These are phyloP conservation scores for Digitaria exilis DNA, from an alignment of 202 grass and related monocot genomes.

Conservation along the genomic window DNA sequence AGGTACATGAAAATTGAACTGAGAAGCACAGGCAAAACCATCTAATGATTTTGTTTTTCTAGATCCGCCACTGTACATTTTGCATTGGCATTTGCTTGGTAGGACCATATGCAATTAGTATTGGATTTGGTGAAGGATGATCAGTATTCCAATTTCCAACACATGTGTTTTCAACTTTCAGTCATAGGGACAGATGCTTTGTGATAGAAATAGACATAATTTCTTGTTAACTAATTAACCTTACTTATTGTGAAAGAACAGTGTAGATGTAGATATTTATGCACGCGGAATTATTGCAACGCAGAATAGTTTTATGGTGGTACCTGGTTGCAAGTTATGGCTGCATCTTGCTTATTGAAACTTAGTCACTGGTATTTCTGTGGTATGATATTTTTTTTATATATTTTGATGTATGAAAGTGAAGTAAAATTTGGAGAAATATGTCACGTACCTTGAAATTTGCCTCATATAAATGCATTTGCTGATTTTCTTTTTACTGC, in stretches of 20 bases:
- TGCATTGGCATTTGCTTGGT: neutral
- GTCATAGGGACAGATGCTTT: neutral
- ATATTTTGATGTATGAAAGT: neutral
- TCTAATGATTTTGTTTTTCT: neutral
- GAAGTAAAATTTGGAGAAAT: neutral
- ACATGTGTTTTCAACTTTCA: neutral
- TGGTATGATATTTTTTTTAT: neutral
- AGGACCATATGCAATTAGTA: neutral
- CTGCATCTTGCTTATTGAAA: conserved; percentile 8
- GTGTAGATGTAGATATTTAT: neutral
- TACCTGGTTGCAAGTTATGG: neutral
- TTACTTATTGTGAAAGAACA: too few species aligned
- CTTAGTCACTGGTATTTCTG: neutral
- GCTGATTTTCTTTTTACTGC: neutral
- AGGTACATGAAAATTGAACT: neutral
- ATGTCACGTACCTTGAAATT: conserved; percentile 11
- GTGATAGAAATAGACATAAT: neutral
- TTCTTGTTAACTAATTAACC: too few species aligned
- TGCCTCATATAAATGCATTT: conserved; percentile 13
- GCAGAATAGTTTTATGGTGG: neutral
- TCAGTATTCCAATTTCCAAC: neutral
- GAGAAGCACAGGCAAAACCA: neutral
- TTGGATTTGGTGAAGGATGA: neutral
- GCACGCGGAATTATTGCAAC: neutral
- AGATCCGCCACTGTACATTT: neutral